Base-by-base conservation (phyloP, 108 stramenopile species). In the Skeletonema costatum region DNA sequence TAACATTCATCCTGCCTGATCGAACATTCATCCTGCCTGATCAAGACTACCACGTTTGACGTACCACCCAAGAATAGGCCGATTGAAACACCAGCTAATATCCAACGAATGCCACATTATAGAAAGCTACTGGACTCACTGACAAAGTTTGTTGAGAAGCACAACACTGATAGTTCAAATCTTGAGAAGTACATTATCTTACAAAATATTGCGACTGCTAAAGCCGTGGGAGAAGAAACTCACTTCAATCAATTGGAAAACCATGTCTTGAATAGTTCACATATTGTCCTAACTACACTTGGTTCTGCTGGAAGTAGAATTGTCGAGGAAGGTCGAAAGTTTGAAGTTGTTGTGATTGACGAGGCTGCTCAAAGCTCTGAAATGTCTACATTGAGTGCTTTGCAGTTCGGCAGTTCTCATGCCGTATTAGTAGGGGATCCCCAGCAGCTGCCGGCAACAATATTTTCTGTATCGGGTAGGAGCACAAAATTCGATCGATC, bases 281-380 rank as follows among this genome's bases (percentile, higher is more conserved):
- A 95, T 56, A 83, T 97, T 38, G 85, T 95, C 5, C 90, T 94
- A 58, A 90, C 92, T 29, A 98, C 97, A 25, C 80, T 97, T 10
- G 91, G 92, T 41, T 87, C 85, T 21, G 76, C 86, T 60, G 95
- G 92, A 1, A 71, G 84, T 2, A 74, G 71, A 42, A 73, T 60
- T 53, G 64, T 80, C 71, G 71, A 70, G 74, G 82, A 71, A 58
- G 74, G 71, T 58, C 64, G 76, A 7, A 85, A 87, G 64, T 88
- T 97, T 70, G 78, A 77, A 36, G 92, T 93, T 10, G 86, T 96
- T 17, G 90, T 98, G 13, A 83, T 98, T 38, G 97, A 98, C 66
- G 97, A 98, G 78, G 97, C 95, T 8, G 95, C 93, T 2, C 95
- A 98, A 75, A 80, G 87, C 51, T 81, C 90, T 4, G 97, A 98